phyloP scores from a whole-genome alignment of 306 rosid species.

The Inga laurina region DNA sequence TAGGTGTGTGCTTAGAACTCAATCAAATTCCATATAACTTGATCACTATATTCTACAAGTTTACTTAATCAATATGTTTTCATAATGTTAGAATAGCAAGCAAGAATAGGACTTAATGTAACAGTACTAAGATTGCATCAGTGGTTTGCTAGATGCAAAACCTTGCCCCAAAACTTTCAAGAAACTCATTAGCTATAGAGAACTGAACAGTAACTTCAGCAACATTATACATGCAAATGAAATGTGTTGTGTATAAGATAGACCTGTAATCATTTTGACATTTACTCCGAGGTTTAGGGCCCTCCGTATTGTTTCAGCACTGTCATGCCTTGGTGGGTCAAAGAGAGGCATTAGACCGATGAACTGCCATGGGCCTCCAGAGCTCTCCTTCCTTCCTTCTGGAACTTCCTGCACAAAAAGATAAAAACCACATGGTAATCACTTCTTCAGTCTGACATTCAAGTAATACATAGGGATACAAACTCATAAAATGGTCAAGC shows the following conservation, averaged over 20 bases:
- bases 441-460: conserved; percentile 5
- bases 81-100: conserved; percentile 20
- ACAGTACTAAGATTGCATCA: background rate
- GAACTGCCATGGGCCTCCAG: conserved; percentile 98
- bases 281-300: conserved; percentile 98
- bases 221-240: conserved; percentile 23
- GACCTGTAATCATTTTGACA: conserved; percentile 98
- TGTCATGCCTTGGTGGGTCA: conserved; percentile 98
- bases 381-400: conserved; percentile 85
- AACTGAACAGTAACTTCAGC: conserved; percentile 19
- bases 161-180: conserved; percentile 16
- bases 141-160: conserved; percentile 15
- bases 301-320: conserved; percentile 97
- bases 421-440: conserved; percentile 10
- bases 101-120: background rate
- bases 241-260: conserved; percentile 20
- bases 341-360: conserved; percentile 93
- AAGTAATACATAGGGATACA: background rate
- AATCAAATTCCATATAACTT: conserved; percentile 9
- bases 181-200: background rate
- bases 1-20: background rate
- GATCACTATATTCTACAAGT: conserved; percentile 5
- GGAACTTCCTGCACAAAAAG: conserved; percentile 80
- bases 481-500: conserved; percentile 18
- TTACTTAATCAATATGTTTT: background rate